These are phyloP conservation scores for Monosporascus sp. DNA, from an alignment of 2,329 filamentous ascomycete genomes.

Conservation along the genomic window DNA sequence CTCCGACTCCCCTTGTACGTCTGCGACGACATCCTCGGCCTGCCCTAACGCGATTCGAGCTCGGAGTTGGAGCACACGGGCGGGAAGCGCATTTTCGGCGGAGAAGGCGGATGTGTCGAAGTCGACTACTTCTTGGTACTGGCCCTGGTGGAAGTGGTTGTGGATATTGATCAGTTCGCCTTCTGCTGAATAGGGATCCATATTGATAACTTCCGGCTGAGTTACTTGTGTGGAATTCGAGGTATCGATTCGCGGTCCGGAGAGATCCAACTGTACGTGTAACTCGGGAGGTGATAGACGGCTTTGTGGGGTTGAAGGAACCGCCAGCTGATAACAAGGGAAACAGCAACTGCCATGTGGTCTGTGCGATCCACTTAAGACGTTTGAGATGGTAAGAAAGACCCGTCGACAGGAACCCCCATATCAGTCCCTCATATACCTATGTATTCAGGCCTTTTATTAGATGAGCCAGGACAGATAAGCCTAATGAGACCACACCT, in stretches of 20 bases:
- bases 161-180: conserved; percentile 68
- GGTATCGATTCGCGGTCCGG: background rate
- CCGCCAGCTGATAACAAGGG: no score
- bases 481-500: no score
- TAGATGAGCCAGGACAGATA: no score
- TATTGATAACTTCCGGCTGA: conserved; percentile 30
- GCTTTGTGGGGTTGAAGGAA: no score
- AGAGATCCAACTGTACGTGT: background rate
- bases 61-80: conserved; percentile 73
- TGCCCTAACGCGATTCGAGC: conserved; percentile 80
- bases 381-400: no score
- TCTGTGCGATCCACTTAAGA: no score
- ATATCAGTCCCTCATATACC: no score
- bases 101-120: conserved; percentile 80
- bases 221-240: conserved; percentile 1
- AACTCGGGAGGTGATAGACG: background rate
- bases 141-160: conserved; percentile 70
- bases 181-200: conserved; percentile 68
- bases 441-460: no score
- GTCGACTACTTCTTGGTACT: conserved; percentile 81
- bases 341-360: no score
- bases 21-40: conserved; percentile 64
- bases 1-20: conserved; percentile 57
- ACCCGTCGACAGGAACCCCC: no score
- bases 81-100: conserved; percentile 68